These are phyloP conservation scores for Yamadazyma buinensis DNA, from an alignment of 1,139 yeast species.

Conservation along the genomic window DNA sequence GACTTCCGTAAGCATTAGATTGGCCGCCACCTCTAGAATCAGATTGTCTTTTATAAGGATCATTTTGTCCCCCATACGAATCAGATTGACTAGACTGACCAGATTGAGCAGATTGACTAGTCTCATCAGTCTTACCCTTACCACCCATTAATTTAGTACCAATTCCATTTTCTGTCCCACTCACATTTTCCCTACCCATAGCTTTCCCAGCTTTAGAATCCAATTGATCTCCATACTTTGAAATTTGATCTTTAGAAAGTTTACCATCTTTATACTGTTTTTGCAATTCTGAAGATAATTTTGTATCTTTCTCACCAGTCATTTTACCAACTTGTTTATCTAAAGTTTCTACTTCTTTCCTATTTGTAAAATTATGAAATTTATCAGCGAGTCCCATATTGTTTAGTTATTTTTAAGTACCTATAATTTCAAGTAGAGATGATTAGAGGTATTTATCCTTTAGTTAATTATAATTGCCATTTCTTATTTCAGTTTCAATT, in stretches of 20 bases:
- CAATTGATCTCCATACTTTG: slow-evolving; percentile 23
- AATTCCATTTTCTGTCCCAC: slow-evolving; percentile 29
- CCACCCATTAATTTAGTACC: slow-evolving; percentile 22
- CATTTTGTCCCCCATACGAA: slow-evolving; percentile 11
- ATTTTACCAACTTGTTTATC: slow-evolving; percentile 31
- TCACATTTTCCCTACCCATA: slow-evolving; percentile 26
- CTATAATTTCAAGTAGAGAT: slow-evolving; percentile 5
- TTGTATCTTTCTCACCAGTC: slow-evolving; percentile 18
- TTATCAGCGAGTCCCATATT: slow-evolving; percentile 40
- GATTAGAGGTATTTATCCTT: too few species aligned
- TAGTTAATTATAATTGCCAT: too few species aligned
- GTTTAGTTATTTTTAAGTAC: slow-evolving; percentile 2
- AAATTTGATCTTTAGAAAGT: slow-evolving; percentile 24
- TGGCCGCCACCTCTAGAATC: slow-evolving; percentile 12
- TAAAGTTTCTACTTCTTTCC: slow-evolving; percentile 27
- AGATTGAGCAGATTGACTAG: slow-evolving; percentile 11
- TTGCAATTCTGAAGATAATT: slow-evolving; percentile 20
- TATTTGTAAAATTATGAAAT: slow-evolving; percentile 24
- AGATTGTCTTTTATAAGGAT: slow-evolving; percentile 10
- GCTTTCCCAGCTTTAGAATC: slow-evolving; percentile 28
- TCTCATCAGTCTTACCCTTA: slow-evolving; percentile 7
- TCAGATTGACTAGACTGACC: slow-evolving; percentile 14
- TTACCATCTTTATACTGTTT: slow-evolving; percentile 29
- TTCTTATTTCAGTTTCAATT: too few species aligned
- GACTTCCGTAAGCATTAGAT: slow-evolving; percentile 11